A percentile compares a stretch with the other conserved stretches of the same genome.
phyloP scores from a whole-genome alignment of 768 basidiomycete species.

The Tulasnella sp. region DNA sequence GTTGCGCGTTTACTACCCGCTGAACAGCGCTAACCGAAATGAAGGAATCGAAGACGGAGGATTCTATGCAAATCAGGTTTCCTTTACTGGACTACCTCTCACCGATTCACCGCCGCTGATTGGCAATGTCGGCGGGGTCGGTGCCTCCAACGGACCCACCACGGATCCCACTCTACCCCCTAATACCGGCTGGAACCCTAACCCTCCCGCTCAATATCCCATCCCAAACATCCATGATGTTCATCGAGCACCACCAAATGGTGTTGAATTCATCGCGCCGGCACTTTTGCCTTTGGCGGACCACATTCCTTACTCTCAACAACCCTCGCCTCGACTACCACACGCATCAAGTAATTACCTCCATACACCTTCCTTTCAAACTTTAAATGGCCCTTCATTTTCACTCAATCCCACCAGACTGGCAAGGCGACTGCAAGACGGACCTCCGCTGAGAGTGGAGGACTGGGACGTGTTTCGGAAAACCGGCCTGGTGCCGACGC shows the following conservation, averaged over 20 bases:
- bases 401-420: background rate
- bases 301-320: background rate
- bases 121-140: background rate
- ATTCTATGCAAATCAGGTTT: background rate
- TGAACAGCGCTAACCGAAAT: background rate
- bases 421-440: background rate
- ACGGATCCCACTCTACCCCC: background rate
- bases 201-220: background rate
- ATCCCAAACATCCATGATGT: background rate
- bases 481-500: background rate
- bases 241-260: background rate
- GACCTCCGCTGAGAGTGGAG: background rate
- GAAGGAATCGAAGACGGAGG: background rate
- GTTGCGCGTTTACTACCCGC: background rate
- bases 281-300: background rate
- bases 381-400: too few species aligned
- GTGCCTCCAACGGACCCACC: background rate
- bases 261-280: background rate
- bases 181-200: background rate
- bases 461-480: background rate
- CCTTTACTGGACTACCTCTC: background rate
- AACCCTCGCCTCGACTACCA: background rate
- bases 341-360: background rate
- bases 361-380: background rate
- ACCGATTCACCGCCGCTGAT: background rate